phyloP scores from a whole-genome alignment of 169 alveolate genomes.

The Eimeria maxima region DNA sequence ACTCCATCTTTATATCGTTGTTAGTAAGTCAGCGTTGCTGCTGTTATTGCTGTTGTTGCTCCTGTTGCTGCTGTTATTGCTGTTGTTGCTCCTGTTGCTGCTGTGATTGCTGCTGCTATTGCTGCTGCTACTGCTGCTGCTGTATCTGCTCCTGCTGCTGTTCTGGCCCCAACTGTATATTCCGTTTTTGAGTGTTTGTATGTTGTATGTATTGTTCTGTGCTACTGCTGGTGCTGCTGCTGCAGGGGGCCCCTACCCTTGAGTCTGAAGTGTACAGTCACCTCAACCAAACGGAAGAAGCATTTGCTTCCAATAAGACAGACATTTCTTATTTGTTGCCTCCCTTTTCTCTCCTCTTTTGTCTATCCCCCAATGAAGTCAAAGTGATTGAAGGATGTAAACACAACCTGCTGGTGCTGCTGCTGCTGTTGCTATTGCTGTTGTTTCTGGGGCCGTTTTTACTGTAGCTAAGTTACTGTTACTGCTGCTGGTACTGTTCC shows the following conservation, averaged over 20 bases:
- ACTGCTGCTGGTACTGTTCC: neutral
- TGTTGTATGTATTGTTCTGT: no score
- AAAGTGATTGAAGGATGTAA: neutral
- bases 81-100: no score
- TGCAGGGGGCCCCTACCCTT: conserved; percentile 9
- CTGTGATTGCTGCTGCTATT: no score
- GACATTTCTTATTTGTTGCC: conserved; percentile 5
- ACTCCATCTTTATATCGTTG: neutral
- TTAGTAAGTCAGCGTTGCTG: neutral
- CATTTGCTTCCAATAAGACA: neutral
- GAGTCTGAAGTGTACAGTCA: conserved; percentile 32
- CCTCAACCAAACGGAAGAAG: neutral
- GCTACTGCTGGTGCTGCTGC: neutral
- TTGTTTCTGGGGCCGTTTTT: neutral
- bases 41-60: no score
- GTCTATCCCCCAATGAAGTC: neutral
- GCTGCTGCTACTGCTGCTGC: no score
- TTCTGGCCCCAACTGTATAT: no score
- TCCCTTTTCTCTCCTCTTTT: neutral
- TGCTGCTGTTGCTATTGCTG: conserved; percentile 4
- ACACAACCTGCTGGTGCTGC: neutral
- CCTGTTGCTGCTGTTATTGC: no score
- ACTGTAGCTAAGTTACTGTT: neutral
- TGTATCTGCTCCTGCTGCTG: no score
- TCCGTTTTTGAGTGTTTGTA: no score